Base-by-base conservation (phyloP, 2,329 filamentous ascomycete genomes). In the Cercospora nicotianae region DNA sequence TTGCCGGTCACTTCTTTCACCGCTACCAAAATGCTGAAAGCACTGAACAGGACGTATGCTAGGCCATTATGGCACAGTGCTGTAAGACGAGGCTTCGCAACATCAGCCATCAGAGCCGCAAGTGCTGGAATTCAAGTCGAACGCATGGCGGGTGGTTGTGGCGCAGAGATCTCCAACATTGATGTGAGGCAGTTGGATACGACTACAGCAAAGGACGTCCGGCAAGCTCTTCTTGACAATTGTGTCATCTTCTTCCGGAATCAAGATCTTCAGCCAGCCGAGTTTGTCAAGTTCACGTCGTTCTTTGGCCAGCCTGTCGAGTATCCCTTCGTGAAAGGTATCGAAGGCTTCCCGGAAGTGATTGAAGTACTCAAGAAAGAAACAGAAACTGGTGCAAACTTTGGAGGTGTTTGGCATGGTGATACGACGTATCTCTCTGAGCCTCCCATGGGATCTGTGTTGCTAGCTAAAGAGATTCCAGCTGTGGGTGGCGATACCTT, bases 231-330 rank as follows among this genome's bases (percentile, higher is more conserved):
- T 16, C 88, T 91, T 8, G 85, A 92, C 79, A 87, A 90, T 75
- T 92, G 92, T 76, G 90, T 94, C 4, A 90, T 92, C 30, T 86
- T 89, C 57, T 93, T 94, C 84, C 87, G 90, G 28, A 84, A 89
- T 74, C 91, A 94, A 76, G 88, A 93, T 70, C 83, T 92, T 5
- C 84, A 89, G 9, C 92, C 93, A 73, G 77, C 85, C 31, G 84
- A 91, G 10, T 91, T 89, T 4, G 83, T 92, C 42, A 83, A 89
- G n/a, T 89, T 88, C 72, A 90, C 87, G 64, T 84, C 85, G 57
- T 92, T 93, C 80, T 94, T 94, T 75, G 91, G 91, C 90, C 90
- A 9, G 90, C 90, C 3, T 90, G 89, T 2, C 33, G 67, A 70
- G 48, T 73, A 73, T 39, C 72, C 73, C 0, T 72, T 74, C 62